Base-by-base conservation (phyloP, 176 grass and related monocot species). In the Tuctoria greenei region DNA sequence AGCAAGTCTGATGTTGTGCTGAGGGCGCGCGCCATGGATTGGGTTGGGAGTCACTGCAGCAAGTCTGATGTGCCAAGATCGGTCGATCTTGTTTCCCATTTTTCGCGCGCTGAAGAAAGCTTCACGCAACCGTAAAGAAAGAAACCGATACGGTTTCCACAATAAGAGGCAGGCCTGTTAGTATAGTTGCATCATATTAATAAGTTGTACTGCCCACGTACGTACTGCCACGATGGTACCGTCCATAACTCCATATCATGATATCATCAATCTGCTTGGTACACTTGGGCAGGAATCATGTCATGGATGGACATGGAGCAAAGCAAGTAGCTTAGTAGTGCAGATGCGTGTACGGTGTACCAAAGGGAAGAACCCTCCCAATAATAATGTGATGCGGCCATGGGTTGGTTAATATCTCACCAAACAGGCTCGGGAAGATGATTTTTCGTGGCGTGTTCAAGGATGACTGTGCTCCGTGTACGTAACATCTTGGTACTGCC, bases 401-500 rank as follows among this genome's bases (percentile, higher is more conserved):
- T 13, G 5, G 44, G 9, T 77, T 13, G 15, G 26, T 64, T 65
- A 57, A 57, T n/a, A n/a, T n/a, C 24, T 11, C 56, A 70, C 75
- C 54, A 10, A 65, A 77, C 13, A 18, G 21, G 17, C 55, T 6
- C 4, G 24, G 24, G 69, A 81, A 52, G 72, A 27, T 64, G 27
- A 31, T 71, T 65, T 61, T 76, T 0, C 56, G 46, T 77, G 65
- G 16, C 66, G 16, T 64, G 7, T 44, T 43, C 6, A 75, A 61
- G 35, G 25, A 52, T 1, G 38, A 35, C 44, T 36, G 47, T 4
- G 20, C 16, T 20, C 44, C 52, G 64, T 50, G 70, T 28, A 67
- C 63, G 64, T 62, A 54, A 75, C 78, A 66, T 81, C 77, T 78
- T 61, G 64, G 67, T 23, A 71, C 57, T 24, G 64, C 17, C 78